Evolutionary conservation across 2,329 filamentous ascomycete species (phyloP).

Genomic region (Neospermospora avenae): DNA sequence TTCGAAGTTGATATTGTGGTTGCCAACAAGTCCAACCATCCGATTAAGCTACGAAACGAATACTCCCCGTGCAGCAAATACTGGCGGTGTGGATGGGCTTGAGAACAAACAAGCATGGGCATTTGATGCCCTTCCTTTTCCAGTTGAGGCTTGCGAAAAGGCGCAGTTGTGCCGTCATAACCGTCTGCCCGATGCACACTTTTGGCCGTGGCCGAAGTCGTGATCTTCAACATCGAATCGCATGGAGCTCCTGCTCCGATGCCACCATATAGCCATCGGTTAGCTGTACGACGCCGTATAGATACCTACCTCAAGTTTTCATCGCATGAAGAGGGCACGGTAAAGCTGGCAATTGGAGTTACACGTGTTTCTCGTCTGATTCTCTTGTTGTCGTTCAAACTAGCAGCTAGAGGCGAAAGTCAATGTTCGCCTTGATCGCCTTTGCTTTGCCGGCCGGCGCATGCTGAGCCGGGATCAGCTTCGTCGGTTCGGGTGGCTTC

Average conservation of each 20-base stretch:
- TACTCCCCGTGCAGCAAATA: background rate
- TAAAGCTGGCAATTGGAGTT: background rate
- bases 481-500: background rate
- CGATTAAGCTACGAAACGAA: too few species aligned
- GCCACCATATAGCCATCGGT: too few species aligned
- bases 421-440: background rate
- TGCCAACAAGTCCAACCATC: too few species aligned
- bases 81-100: background rate
- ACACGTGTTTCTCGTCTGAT: background rate
- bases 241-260: background rate
- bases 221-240: background rate
- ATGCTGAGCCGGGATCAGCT: too few species aligned
- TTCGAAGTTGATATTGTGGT: background rate
- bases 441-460: too few species aligned
- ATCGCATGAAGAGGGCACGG: background rate
- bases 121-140: too few species aligned
- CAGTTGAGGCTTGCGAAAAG: background rate
- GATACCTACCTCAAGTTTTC: too few species aligned
- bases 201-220: too few species aligned
- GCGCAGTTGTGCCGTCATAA: slow-evolving; percentile 7
- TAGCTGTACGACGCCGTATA: too few species aligned
- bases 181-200: slow-evolving; percentile 1
- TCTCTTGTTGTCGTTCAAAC: background rate
- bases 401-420: background rate
- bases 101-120: background rate